Evolutionary conservation across 441 rosid genomes (phyloP), one percentile per base, ranked within the genome.

Genomic region (Euphorbia schlechtendalii): DNA sequence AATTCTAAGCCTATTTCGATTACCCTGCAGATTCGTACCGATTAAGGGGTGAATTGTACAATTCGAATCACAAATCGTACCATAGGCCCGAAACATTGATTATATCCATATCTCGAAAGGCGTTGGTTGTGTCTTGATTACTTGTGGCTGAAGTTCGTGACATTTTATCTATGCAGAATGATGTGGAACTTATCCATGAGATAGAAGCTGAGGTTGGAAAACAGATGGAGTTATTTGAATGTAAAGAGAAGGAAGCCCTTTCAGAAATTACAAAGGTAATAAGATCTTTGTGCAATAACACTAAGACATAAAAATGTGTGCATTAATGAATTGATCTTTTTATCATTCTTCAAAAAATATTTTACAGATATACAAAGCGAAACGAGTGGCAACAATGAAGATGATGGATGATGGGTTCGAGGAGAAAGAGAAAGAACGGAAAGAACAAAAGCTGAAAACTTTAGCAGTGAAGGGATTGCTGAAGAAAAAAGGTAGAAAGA

Each of bases 351-450:
- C 51, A 34, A 30, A 27, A 17, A 41, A 7, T 10, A 22, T 62
- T 69, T 74, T 3, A 72, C 82, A 88, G 97, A 83, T 93, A 8
- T 86, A 76, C 73, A 88, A 93, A 81, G 99, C 96, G 7, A 87
- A 75, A 71, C 88, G 90, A 0, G 96, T 87, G 69, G 92, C 95
- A 1, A 74, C 76, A 64, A 88, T 88, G 99, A 93, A 87, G 82
- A 86, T 89, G 89, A 69, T 80, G 77, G 97, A 93, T 24, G 88
- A 84, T 43, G 97, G 97, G 6, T 88, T 87, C 36, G 99, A 93
- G 65, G 97, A 93, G 65, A 87, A 80, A 76, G 83, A 56, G 8
- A 86, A 84, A 49, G 90, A 86, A 69, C 72, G 95, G 61, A 90
- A 76, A 71, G 82, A 74, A 22, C 90, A 74, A 78, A 93, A 88